Base-by-base conservation (phyloP, 345 rosid genomes). In the Excoecaria agallocha region DNA sequence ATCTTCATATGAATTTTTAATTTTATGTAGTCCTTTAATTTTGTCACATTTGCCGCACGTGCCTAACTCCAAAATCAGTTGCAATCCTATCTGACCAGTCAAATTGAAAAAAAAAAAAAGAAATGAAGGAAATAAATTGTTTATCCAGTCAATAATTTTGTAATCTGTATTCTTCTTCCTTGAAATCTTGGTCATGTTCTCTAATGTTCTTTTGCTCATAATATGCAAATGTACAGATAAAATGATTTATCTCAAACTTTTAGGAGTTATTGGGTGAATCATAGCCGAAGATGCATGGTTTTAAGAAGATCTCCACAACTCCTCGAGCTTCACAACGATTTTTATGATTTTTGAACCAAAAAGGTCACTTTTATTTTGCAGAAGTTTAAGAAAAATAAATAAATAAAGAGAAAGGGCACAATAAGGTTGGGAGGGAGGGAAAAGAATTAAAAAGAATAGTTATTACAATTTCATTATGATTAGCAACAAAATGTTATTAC, bases 131-230 rank as follows among this genome's bases (percentile, higher is more conserved):
- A 6, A 43, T 1, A 3, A 43, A 6, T 43, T 51, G 15, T 7
- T 55, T 55, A 55, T 55, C 59, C 59, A 55, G 48, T 43, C 59
- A 55, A 6, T 55, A 55, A 55, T n/a, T 55, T 55, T 55, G 59
- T 6, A 20, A 19, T 55, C 20, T 55, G 11, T 25, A 55, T 55
- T 55, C 10, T 55, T 15, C 59, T 55, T 55, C 25, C 59, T 8
- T n/a, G 24, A 55, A 3, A 8, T 11, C 24, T 55, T 3, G 48
- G 6, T 43, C 48, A 43, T 55, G n/a, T 19, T 6, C 24, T 19
- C 25, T n/a, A 20, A 15, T 19, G 6, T 54, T 20, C 8, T 54
- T 16, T 54, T 8, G n/a, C 11, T n/a, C 59, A n/a, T 1, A n/a
- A 22, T 55, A 7, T n/a, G 59, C 59, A 55, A 55, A 55, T 55